These are phyloP conservation scores for Peribolospora kevripleyi DNA, from an alignment of 768 basidiomycete genomes.

Conservation along the genomic window DNA sequence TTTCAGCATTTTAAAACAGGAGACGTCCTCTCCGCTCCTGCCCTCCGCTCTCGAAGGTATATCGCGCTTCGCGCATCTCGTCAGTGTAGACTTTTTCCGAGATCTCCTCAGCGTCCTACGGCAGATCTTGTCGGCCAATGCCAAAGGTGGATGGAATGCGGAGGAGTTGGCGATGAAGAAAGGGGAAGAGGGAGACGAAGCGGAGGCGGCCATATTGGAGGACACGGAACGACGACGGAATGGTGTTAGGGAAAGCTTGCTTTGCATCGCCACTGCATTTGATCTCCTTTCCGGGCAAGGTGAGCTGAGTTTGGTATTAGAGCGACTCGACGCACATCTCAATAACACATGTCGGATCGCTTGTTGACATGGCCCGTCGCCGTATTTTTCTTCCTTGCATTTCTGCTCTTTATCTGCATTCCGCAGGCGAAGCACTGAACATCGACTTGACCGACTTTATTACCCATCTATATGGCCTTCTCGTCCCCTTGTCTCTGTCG, in stretches of 20 bases:
- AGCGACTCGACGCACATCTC: too few relatives aligned
- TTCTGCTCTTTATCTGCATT: slow-evolving; percentile 3
- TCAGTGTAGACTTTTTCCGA: slow-evolving; percentile 95
- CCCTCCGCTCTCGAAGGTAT: slow-evolving; percentile 76
- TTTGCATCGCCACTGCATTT: slow-evolving; percentile 89
- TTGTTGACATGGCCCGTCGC: too few relatives aligned
- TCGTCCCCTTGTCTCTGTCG: slow-evolving; percentile 46
- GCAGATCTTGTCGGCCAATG: slow-evolving; percentile 30
- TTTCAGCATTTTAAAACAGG: slow-evolving; percentile 78
- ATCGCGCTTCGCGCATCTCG: slow-evolving; percentile 76
- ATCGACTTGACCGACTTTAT: slow-evolving; percentile 83
- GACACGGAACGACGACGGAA: background rate
- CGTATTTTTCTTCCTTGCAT: background rate
- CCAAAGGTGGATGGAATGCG: background rate
- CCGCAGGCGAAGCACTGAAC: slow-evolving; percentile 81
- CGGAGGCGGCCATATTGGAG: background rate
- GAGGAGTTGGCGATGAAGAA: slow-evolving; percentile 4
- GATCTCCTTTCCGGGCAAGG: slow-evolving; percentile 93
- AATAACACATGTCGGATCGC: too few relatives aligned
- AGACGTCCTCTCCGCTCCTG: slow-evolving; percentile 45
- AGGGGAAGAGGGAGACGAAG: slow-evolving; percentile 14
- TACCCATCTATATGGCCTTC: slow-evolving; percentile 53
- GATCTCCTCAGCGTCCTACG: slow-evolving; percentile 74
- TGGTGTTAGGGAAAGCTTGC: slow-evolving; percentile 24
- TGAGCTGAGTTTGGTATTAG: slow-evolving; percentile 15